Conservation (phyloP, 202 grass and related monocot genomes). For the Hordeum pubiflorum region DNA sequence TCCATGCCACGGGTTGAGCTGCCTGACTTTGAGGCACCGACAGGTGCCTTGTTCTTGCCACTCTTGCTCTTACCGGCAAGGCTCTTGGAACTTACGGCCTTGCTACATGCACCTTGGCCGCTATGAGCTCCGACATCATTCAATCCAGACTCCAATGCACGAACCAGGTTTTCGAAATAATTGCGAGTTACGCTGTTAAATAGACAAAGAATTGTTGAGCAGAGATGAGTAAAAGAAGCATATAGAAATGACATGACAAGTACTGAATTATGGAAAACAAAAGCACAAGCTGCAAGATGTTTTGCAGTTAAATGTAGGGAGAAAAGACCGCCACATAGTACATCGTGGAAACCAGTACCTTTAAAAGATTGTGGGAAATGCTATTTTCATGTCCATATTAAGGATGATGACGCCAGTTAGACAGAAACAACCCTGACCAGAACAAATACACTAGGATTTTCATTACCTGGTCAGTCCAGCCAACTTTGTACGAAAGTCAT, state of each 20-base stretch:
- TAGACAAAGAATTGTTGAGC: neutral
- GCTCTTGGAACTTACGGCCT: constrained; percentile 51
- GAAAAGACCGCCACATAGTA: neutral
- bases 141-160: constrained; percentile 82
- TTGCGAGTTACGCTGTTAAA: constrained; percentile 82
- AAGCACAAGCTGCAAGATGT: neutral
- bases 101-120: constrained; percentile 46
- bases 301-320: neutral
- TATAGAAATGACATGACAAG: neutral
- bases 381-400: neutral
- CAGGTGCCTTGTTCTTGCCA: constrained; percentile 46
- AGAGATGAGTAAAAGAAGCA: neutral
- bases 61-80: constrained; percentile 62
- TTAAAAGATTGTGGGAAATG: neutral
- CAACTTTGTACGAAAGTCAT: constrained; percentile 93
- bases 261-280: neutral
- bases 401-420: neutral
- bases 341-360: neutral
- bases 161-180: constrained; percentile 95
- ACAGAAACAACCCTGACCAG: neutral
- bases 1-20: constrained; percentile 43
- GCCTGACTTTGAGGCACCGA: constrained; percentile 42
- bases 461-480: constrained; percentile 82
- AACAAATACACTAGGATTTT: neutral
- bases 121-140: constrained; percentile 77